Evolutionary conservation across 192 early-diverging fungal species (phyloP).

Genomic region (Backusella luteola): DNA sequence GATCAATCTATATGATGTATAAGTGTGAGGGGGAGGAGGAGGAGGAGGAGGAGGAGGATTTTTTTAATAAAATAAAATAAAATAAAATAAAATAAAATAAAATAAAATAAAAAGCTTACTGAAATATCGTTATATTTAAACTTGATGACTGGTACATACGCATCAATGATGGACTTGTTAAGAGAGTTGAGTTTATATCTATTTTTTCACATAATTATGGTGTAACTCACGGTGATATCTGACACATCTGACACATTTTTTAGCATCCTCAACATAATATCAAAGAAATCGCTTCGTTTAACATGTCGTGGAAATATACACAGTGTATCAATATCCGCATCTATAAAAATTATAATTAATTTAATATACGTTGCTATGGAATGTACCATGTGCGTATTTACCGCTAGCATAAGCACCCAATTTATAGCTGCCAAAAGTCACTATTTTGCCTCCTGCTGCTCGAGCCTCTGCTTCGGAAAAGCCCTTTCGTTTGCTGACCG

Average conservation of each 20-base stretch:
- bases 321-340: slow-evolving; percentile 71
- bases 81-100: too few relatives aligned
- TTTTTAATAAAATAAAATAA: slow-evolving; percentile 31
- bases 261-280: slow-evolving; percentile 49
- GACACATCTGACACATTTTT: slow-evolving; percentile 50
- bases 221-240: slow-evolving; percentile 44
- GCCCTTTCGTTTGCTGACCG: slow-evolving; percentile 32
- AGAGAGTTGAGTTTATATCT: not conserved
- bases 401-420: slow-evolving; percentile 64
- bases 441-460: slow-evolving; percentile 60
- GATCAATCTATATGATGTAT: slow-evolving; percentile 68
- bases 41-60: slow-evolving; percentile 9
- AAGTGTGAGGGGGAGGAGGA: too few relatives aligned
- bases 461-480: slow-evolving; percentile 48
- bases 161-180: slow-evolving; percentile 49
- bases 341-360: not conserved
- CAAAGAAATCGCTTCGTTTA: slow-evolving; percentile 62
- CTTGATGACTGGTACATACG: slow-evolving; percentile 69
- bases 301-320: slow-evolving; percentile 65
- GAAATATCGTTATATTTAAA: slow-evolving; percentile 58
- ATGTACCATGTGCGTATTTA: not conserved
- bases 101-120: slow-evolving; percentile 47
- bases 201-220: not conserved
- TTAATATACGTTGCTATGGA: not conserved
- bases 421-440: slow-evolving; percentile 69